Conservation (phyloP, 1,284 basidiomycete genomes). For the Boletellus sp. region DNA sequence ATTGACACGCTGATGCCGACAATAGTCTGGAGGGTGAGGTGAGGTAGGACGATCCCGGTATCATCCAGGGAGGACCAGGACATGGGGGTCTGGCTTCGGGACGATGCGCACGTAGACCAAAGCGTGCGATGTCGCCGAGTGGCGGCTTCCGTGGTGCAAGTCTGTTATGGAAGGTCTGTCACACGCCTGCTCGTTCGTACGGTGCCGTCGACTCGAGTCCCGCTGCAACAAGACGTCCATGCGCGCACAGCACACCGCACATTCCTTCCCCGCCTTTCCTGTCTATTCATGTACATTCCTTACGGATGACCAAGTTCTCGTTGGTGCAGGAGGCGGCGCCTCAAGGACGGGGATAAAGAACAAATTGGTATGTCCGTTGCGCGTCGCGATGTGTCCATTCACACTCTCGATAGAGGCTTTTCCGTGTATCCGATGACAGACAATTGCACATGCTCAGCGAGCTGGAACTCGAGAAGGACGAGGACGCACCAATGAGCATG, state of each 20-base stretch:
- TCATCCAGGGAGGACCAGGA: conserved; percentile 23
- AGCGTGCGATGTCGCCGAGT: background rate
- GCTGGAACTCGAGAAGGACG: conserved; percentile 70
- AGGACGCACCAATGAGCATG: conserved; percentile 95
- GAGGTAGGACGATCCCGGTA: conserved; percentile 47
- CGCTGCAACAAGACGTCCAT: conserved; percentile 38
- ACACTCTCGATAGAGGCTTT: conserved; percentile 56
- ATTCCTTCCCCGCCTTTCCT: conserved; percentile 75
- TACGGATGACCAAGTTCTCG: conserved; percentile 66
- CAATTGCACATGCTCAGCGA: conserved; percentile 63
- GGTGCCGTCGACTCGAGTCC: background rate
- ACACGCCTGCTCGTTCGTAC: conserved; percentile 7
- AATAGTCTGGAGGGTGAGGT: conserved; percentile 54
- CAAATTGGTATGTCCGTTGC: conserved; percentile 59
- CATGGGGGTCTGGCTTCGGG: conserved; percentile 14
- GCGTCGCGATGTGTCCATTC: background rate
- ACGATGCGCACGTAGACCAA: too few species aligned
- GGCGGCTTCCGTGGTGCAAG: background rate
- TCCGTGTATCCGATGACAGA: conserved; percentile 58
- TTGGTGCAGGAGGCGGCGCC: conserved; percentile 88
- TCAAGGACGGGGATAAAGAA: conserved; percentile 86
- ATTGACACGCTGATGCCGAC: conserved; percentile 86
- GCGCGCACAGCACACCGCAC: conserved; percentile 76
- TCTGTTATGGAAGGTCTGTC: conserved; percentile 10
- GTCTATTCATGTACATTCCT: conserved; percentile 88